Evolutionary conservation across 768 basidiomycete genomes (phyloP).

Genomic region (Mycena sanguinolenta): DNA sequence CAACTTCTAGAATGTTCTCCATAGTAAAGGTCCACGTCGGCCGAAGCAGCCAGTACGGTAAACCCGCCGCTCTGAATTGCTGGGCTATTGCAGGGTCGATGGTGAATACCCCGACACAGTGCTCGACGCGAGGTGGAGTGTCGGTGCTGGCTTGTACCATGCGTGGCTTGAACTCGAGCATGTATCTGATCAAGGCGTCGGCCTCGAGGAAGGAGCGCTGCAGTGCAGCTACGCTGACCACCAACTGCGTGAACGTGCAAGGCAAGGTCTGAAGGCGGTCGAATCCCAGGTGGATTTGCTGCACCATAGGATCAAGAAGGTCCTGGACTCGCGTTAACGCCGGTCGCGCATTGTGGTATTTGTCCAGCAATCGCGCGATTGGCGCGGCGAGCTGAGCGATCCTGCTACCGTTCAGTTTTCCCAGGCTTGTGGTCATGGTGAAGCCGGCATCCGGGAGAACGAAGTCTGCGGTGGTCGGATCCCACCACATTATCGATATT

Average conservation of each 20-base stretch:
- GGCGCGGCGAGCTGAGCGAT: neutral
- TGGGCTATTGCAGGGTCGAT: conserved; percentile 14
- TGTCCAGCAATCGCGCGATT: neutral
- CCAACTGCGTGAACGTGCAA: neutral
- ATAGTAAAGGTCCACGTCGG: neutral
- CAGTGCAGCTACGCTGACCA: conserved; percentile 19
- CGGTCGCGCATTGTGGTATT: neutral
- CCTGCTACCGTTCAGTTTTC: neutral
- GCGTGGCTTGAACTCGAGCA: conserved; percentile 21
- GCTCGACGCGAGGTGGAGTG: neutral
- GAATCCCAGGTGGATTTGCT: neutral
- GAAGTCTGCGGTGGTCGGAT: neutral
- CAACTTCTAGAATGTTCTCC: neutral
- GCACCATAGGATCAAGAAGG: neutral
- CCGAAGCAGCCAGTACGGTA: conserved; percentile 41
- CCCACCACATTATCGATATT: conserved; percentile 6
- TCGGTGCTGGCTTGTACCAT: conserved; percentile 8
- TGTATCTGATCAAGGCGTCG: conserved; percentile 27
- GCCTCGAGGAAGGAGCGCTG: conserved; percentile 36
- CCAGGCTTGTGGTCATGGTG: neutral
- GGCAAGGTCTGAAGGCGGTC: conserved; percentile 1
- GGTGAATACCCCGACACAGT: conserved; percentile 35
- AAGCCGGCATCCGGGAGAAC: neutral
- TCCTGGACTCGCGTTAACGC: neutral
- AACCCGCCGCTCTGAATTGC: conserved; percentile 28